These are phyloP conservation scores for Aspergillus heteromorphus DNA, from an alignment of 495 filamentous ascomycete genomes.

Conservation along the genomic window DNA sequence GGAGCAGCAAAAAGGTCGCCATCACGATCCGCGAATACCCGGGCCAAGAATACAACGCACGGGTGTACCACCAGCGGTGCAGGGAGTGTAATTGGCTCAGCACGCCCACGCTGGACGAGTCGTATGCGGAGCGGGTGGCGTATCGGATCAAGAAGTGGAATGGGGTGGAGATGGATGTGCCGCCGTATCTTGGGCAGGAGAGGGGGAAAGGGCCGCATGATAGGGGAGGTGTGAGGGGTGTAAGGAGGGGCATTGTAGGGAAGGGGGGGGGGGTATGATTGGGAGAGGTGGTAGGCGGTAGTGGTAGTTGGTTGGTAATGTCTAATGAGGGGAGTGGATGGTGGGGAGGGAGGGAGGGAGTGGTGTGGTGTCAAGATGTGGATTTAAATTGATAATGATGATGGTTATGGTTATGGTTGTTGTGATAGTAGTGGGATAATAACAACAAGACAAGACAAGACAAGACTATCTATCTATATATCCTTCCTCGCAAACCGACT, in stretches of 20 bases:
- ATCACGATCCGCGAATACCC: constrained; percentile 42
- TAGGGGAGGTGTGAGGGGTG: constrained; percentile 45
- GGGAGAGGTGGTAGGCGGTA: too few relatives aligned
- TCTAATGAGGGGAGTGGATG: too few relatives aligned
- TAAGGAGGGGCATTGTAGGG: constrained; percentile 39
- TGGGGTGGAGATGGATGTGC: constrained; percentile 34
- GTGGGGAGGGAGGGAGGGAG: too few relatives aligned
- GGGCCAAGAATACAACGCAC: constrained; percentile 35
- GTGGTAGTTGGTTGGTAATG: too few relatives aligned
- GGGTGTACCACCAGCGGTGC: constrained; percentile 46
- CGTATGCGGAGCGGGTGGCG: constrained; percentile 45
- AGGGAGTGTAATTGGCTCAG: constrained; percentile 26
- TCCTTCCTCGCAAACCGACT: constrained; percentile 7
- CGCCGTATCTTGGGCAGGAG: constrained; percentile 11
- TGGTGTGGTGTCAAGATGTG: too few relatives aligned
- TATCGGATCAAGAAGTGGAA: constrained; percentile 48
- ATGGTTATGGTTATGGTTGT: too few relatives aligned
- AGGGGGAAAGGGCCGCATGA: constrained; percentile 35
- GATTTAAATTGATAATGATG: too few relatives aligned
- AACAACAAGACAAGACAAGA: too few relatives aligned
- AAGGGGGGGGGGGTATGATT: background rate
- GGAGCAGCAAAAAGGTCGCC: constrained; percentile 40
- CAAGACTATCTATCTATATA: too few relatives aligned
- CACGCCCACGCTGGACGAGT: constrained; percentile 31
- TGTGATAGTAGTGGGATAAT: too few relatives aligned